Base-by-base conservation (phyloP, 441 rosid genomes). In the Mallotus repandus region DNA sequence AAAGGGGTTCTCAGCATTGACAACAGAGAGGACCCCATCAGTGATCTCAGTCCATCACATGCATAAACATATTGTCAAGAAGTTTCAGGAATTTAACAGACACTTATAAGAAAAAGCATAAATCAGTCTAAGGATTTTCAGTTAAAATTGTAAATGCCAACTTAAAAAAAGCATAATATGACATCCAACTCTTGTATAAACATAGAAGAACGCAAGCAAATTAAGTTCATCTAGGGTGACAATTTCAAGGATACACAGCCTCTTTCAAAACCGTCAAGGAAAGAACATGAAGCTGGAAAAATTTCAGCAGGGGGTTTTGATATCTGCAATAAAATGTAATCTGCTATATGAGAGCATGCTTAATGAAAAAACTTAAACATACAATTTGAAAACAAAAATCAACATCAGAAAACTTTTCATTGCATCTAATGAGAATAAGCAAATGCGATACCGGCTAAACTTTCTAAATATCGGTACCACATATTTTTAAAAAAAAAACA, bases 231-330 rank as follows among this genome's bases (percentile, higher is more conserved):
- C 46, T 46, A 9, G 45, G 29, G 43, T 60, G 32, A 57, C 61
- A 45, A 53, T 55, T 71, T 43, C 18, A 78, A 87, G 92, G 97
- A 91, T 91, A 91, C 97, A 82, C 80, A 70, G 97, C 94, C 85
- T 91, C 97, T 71, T 90, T 84, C 62, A 91, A 85, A 82, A 91
- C 94, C 73, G 83, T 87, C 83, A 88, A 74, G 70, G 89, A 88
- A 74, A 87, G 89, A 76, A 85, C 75, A 76, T 91, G 97, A 76
- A 89, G 92, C 85, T 80, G 81, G 66, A 86, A 88, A 58, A 86
- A 68, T 72, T 80, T 78, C 76, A 69, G 82, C 79, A 86, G 76
- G 49, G 84, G 83, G 76, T 81, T 78, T 45, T 79, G 87, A 63
- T 69, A 81, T 68, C 97, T 91, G 91, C 88, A 88, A 75, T n/a